phyloP scores from a whole-genome alignment of 345 rosid species.

The Chamaenerion angustifolium region DNA sequence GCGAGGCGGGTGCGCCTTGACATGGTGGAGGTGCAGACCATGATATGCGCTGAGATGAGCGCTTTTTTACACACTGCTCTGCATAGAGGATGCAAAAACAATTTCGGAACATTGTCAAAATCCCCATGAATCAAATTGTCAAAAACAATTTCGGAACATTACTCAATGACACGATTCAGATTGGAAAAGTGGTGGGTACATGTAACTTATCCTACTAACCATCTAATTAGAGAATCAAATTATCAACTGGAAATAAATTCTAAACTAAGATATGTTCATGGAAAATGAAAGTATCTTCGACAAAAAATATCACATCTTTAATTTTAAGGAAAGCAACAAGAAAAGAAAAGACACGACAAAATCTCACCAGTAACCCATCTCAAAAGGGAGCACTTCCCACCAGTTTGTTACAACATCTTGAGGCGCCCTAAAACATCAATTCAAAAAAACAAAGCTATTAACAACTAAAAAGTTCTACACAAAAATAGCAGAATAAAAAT shows the following conservation, averaged over 20 bases:
- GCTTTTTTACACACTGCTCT: no score
- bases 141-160: background rate
- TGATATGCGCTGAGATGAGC: no score
- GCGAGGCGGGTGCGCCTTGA: no score
- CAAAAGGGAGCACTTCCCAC: conserved; percentile 72
- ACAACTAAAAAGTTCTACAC: no score
- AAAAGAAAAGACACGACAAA: background rate
- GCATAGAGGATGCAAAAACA: conserved; percentile 3
- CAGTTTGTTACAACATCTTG: conserved; percentile 90
- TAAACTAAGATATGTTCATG: no score
- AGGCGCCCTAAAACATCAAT: conserved; percentile 53
- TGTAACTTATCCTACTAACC: no score
- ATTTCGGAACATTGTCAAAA: background rate
- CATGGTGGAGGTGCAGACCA: no score
- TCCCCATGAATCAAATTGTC: background rate
- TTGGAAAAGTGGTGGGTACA: no score
- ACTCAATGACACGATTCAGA: background rate
- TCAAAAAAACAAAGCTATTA: no score
- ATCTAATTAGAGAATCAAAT: no score
- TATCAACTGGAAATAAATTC: no score
- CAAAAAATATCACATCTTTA: background rate
- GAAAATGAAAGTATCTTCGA: background rate
- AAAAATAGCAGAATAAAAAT: no score
- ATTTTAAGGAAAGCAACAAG: background rate
- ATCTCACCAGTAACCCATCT: conserved; percentile 79